Base-by-base conservation (phyloP, 23 red algal species). In the Cyanidium caldarium region DNA sequence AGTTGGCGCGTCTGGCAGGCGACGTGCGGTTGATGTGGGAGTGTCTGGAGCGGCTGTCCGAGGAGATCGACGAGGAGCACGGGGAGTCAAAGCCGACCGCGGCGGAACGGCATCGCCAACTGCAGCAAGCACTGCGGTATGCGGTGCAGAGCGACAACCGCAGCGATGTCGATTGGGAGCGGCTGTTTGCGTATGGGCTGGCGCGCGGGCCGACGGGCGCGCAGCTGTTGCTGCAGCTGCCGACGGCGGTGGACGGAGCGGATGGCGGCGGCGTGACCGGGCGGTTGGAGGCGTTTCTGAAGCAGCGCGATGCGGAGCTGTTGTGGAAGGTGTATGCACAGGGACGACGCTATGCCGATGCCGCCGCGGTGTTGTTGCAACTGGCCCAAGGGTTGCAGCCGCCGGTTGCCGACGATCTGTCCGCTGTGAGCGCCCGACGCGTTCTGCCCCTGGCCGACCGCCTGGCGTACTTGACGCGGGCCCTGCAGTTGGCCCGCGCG, bases 301-400 rank as follows among this genome's bases (percentile, higher is more conserved):
- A 80, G 34, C 66, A 84, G 21, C 15, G 77, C 35, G 66, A 65
- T 42, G 58, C 42, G 43, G 87, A 84, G 71, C 33, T 93, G 34
- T 25, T 83, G 26, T 93, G 87, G 87, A 79, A 82, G 42, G 77
- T 82, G 45, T 93, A 72, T 41, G 87, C 75, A 1, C 73, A 77
- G 57, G 73, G 82, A 40, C 45, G 73, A 65, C 70, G 87, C 14
- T 80, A 79, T 67, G 44, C 65, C 12, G 87, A 93, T 41, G 87
- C 87, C 23, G 87, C 87, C 16, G 75, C 67, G 10, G 75, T 93
- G 30, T 33, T 93, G 42, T 69, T 84, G 0, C 73, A 74, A 7
- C 40, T 83, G 15, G 58, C 79, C 17, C 12, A 44, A 17, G 40
- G 17, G 12, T 28, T 61, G 51, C 19, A 16, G 13, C 10, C 51